Evolutionary conservation across 2,329 filamentous ascomycete genomes (phyloP), one percentile per base, ranked within the genome.

Genomic region (Neonectria faginata): DNA sequence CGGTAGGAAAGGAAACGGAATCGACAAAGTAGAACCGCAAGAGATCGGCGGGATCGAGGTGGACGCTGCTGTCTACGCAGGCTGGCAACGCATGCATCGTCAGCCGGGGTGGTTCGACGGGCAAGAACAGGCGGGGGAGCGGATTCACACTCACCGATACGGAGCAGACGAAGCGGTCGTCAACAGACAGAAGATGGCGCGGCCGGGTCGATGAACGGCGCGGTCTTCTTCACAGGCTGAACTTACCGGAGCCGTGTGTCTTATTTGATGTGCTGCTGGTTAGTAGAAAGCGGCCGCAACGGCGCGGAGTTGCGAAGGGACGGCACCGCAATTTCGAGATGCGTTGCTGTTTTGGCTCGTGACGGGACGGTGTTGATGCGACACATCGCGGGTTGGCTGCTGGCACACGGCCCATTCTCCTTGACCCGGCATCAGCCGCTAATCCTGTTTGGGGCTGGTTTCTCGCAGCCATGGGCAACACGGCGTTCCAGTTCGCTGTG

Each of bases 381-480:
- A 73, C 72, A 70, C 70, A 66, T 71, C 59, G 69, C 67, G 56
- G 55, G 42, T 51, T 57, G 57, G 25, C 25, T 25, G 25, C 25
- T 25, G 25, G 53, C 33, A 54, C 55, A 33, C 65, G 67, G 72
- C 72, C 72, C 72, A 69, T 73, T 74, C 70, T 72, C 71, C 66
- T 70, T 70, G 65, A 62, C 60, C 65, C 66, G 61, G 64, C 66
- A 68, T 65, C 52, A 55, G 54, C 56, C 62, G 55, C 71, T 70
- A 71, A 58, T 8, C 75, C 62, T 18, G 7, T 65, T 73, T 31
- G 2, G 71, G 73, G 8, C 60, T 71, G 56, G 75, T 39, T 22
- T 36, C 25, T 75, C 65, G 74, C 72, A 75, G 69, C 74, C 74
- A 76, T 76, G 72, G 74, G 75, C 75, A 76, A 76, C 75, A 75